Percentiles rank a stretch among this genome's conserved stretches.
Conservation (phyloP, 2,329 filamentous ascomycete species). For the Colletotrichum sansevieriae region DNA sequence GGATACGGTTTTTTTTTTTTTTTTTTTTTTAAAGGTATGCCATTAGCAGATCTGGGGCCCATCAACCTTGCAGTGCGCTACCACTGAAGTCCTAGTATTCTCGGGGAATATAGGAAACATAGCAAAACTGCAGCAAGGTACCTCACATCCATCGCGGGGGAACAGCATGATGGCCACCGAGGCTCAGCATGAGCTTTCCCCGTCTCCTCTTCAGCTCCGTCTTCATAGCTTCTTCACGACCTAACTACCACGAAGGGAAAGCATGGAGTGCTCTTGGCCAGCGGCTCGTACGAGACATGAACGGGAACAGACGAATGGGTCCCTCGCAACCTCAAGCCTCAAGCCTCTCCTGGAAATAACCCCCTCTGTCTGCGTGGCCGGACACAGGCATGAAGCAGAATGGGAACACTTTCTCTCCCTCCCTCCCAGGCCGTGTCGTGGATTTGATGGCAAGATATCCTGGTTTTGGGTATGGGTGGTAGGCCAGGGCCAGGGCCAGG, state of each 20-base stretch:
- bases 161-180: too few relatives aligned
- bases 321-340: not conserved
- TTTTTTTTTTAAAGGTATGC: too few relatives aligned
- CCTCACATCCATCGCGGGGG: not conserved
- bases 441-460: not conserved
- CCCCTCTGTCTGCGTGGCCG: not conserved
- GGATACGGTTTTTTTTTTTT: not conserved
- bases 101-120: not conserved
- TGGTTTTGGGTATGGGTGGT: not conserved
- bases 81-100: too few relatives aligned
- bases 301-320: constrained; percentile 13
- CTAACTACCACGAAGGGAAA: too few relatives aligned
- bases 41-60: not conserved
- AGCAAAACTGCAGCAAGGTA: not conserved
- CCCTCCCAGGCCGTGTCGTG: not conserved
- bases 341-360: not conserved
- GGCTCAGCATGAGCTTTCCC: not conserved
- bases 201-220: not conserved
- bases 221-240: too few relatives aligned
- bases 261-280: too few relatives aligned
- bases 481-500: not conserved
- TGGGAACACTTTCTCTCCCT: too few relatives aligned
- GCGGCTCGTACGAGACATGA: constrained; percentile 19
- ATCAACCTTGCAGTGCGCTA: not conserved
- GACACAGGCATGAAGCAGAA: too few relatives aligned